phyloP scores from a whole-genome alignment of 139 green algal genomes.

The Astrephomene gubernaculifera region DNA sequence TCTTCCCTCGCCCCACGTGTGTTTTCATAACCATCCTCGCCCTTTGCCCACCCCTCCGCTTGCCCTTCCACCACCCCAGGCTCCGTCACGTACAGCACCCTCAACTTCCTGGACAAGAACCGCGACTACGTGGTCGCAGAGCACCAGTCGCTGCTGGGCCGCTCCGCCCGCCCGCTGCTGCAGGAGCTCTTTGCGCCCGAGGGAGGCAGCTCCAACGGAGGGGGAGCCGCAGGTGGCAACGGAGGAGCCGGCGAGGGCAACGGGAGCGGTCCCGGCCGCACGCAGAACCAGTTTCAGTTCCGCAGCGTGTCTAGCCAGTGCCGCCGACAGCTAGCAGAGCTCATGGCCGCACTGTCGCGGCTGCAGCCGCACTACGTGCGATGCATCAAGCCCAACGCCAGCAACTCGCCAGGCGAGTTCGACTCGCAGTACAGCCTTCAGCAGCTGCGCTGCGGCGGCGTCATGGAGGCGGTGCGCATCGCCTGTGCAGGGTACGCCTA shows the following conservation, averaged over 20 bases:
- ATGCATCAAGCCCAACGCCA: slow-evolving; percentile 98
- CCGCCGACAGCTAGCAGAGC: slow-evolving; percentile 92
- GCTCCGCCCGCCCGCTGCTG: slow-evolving; percentile 65
- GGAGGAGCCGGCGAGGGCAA: neutral
- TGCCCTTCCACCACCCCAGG: too few species aligned
- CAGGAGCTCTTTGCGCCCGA: slow-evolving; percentile 55
- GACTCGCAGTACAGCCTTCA: slow-evolving; percentile 86
- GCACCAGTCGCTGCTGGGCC: slow-evolving; percentile 88
- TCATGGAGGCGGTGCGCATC: slow-evolving; percentile 98
- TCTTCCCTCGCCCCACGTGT: too few species aligned
- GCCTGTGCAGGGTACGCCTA: slow-evolving; percentile 91
- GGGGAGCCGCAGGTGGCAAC: neutral
- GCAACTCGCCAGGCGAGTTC: slow-evolving; percentile 83
- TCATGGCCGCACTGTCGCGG: slow-evolving; percentile 90
- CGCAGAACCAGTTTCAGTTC: slow-evolving; percentile 81
- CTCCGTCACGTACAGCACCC: slow-evolving; percentile 75
- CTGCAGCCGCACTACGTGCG: slow-evolving; percentile 99
- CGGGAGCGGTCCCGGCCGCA: neutral
- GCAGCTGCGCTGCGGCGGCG: slow-evolving; percentile 95
- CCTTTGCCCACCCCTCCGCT: neutral
- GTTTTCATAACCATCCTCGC: neutral
- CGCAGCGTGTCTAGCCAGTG: slow-evolving; percentile 88
- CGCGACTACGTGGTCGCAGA: slow-evolving; percentile 96
- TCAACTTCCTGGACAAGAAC: slow-evolving; percentile 80
- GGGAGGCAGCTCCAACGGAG: too few species aligned